Conservation (phyloP, 2,329 filamentous ascomycete genomes). For the Epichloe sp. region DNA sequence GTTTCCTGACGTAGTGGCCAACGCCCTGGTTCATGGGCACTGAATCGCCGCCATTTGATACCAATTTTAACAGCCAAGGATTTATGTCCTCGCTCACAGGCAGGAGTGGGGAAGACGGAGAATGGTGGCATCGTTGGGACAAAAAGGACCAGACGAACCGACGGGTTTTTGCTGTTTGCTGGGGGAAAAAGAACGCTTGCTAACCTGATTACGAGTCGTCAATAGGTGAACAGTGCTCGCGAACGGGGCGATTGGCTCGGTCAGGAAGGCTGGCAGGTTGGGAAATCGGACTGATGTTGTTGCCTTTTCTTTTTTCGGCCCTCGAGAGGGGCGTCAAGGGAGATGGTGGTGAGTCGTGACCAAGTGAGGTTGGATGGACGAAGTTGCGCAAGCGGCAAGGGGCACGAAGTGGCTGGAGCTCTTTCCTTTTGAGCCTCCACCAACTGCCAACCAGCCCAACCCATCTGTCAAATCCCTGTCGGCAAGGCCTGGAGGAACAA, state of each 20-base stretch:
- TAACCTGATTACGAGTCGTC: background rate
- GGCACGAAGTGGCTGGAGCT: slow-evolving; percentile 6
- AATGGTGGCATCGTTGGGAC: background rate
- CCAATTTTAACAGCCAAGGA: background rate
- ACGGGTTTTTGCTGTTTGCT: background rate
- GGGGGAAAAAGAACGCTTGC: background rate
- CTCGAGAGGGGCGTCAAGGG: slow-evolving; percentile 1
- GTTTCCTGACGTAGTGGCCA: background rate
- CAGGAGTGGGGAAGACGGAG: background rate
- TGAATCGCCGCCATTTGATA: background rate
- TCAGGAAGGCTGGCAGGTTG: background rate
- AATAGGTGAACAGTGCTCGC: background rate
- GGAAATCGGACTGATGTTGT: background rate
- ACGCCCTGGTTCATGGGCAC: background rate
- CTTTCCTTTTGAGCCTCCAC: slow-evolving; percentile 5
- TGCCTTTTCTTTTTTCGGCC: background rate
- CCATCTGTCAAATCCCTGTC: background rate
- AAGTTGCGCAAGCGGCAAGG: slow-evolving; percentile 9
- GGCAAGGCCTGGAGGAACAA: background rate
- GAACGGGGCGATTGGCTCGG: background rate
- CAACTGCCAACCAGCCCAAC: background rate
- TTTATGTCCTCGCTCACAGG: background rate
- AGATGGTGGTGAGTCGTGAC: background rate
- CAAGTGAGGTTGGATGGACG: slow-evolving; percentile 2
- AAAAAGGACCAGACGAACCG: background rate